These are phyloP conservation scores for Pythium chondricola DNA, from an alignment of 352 stramenopile species.

Conservation along the genomic window DNA sequence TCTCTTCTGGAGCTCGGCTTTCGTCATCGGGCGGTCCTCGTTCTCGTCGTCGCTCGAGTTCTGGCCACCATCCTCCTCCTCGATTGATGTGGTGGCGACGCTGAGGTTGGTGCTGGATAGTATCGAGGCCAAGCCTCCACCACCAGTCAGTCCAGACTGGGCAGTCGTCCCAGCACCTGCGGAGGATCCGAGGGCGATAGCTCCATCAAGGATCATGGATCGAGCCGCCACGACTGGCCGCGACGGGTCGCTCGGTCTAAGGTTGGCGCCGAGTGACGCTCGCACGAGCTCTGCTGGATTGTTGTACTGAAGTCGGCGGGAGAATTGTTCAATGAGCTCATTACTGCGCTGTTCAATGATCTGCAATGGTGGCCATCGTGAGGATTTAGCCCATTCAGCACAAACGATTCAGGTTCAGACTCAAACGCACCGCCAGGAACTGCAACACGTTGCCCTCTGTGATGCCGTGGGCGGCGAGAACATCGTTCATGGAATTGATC, in stretches of 20 bases:
- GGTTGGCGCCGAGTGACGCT: constrained; percentile 50
- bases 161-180: background rate
- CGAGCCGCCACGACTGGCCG: constrained; percentile 43
- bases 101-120: constrained; percentile 14
- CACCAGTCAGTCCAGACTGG: background rate
- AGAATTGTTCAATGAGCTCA: constrained; percentile 77
- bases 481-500: constrained; percentile 84
- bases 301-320: constrained; percentile 54
- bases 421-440: constrained; percentile 48
- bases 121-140: constrained; percentile 2
- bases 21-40: constrained; percentile 51
- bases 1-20: constrained; percentile 52
- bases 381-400: background rate
- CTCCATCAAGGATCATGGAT: constrained; percentile 33
- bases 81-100: constrained; percentile 25
- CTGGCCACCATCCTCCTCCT: constrained; percentile 34
- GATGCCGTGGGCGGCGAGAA: constrained; percentile 68
- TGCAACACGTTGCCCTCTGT: constrained; percentile 82
- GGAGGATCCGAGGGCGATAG: background rate
- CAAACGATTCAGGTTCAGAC: background rate
- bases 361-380: constrained; percentile 14
- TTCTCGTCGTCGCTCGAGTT: constrained; percentile 60
- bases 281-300: constrained; percentile 49
- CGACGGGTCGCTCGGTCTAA: constrained; percentile 60
- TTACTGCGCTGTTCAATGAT: constrained; percentile 81